phyloP scores from a whole-genome alignment of 192 early-diverging fungal species.

The Coemansia biformis region DNA sequence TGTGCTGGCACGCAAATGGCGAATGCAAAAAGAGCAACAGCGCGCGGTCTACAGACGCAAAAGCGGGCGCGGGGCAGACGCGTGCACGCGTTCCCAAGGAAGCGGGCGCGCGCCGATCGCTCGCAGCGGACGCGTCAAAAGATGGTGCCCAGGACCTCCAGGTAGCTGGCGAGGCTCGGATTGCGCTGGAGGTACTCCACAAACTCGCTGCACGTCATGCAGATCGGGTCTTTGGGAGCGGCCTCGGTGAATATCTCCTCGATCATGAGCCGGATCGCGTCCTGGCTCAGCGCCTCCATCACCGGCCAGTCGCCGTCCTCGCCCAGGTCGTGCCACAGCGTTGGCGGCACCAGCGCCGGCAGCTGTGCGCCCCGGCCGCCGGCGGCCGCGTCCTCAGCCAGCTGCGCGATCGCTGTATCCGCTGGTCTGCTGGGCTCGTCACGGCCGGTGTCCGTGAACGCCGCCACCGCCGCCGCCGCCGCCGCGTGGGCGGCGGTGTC shows the following conservation, averaged over 20 bases:
- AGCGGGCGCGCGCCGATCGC: too few relatives aligned
- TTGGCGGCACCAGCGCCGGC: conserved; percentile 17
- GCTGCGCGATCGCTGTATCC: conserved; percentile 1
- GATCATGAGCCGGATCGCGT: conserved; percentile 92
- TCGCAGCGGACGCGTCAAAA: too few relatives aligned
- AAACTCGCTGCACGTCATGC: conserved; percentile 78
- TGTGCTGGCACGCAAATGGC: too few relatives aligned
- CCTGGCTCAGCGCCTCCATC: conserved; percentile 88
- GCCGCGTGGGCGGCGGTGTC: background rate
- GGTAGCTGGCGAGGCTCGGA: conserved; percentile 77
- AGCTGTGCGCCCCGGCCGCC: background rate
- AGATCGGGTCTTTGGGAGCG: conserved; percentile 55
- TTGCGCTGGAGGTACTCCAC: conserved; percentile 70
- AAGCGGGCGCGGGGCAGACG: too few relatives aligned
- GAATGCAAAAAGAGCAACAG: conserved; percentile 1
- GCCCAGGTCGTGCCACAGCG: conserved; percentile 44
- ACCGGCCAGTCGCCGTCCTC: conserved; percentile 72
- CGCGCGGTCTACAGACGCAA: too few relatives aligned
- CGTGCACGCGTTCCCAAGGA: too few relatives aligned
- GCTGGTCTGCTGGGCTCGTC: background rate
- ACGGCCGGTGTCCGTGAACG: conserved; percentile 4
- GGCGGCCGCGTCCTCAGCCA: conserved; percentile 4
- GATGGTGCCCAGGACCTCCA: conserved; percentile 84
- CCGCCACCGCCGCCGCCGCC: conserved; percentile 1
- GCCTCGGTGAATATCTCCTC: conserved; percentile 74